Conservation (phyloP, 768 basidiomycete genomes). For the Tricholoma bakamatsutake region DNA sequence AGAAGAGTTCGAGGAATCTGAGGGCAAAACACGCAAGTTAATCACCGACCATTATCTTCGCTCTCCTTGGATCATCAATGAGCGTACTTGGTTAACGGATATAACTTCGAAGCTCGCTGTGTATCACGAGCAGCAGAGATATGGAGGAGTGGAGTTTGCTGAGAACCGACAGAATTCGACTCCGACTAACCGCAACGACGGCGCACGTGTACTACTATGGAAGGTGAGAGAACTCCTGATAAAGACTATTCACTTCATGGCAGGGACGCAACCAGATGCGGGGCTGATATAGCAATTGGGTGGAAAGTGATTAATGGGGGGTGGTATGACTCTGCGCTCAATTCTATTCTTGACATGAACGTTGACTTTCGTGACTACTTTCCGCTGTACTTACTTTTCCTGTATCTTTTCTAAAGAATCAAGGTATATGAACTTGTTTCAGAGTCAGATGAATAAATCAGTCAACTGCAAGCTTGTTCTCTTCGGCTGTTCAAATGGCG, state of each 20-base stretch:
- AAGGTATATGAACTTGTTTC: no score
- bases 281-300: background rate
- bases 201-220: background rate
- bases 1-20: slow-evolving; percentile 17
- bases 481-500: no score
- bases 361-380: no score
- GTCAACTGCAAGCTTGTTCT: no score
- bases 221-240: background rate
- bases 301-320: no score
- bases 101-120: background rate
- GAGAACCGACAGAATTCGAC: background rate
- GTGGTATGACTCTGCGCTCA: no score
- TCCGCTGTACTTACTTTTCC: no score
- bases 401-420: no score
- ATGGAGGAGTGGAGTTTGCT: background rate
- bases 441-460: no score
- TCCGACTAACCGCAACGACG: background rate
- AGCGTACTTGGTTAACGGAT: background rate
- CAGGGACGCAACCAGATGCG: background rate
- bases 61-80: slow-evolving; percentile 5
- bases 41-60: slow-evolving; percentile 1
- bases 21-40: slow-evolving; percentile 5
- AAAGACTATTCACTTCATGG: background rate
- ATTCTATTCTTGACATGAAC: no score
- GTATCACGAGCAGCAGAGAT: slow-evolving; percentile 4